Evolutionary conservation across 2,329 filamentous ascomycete genomes (phyloP).

Genomic region (Xylaria sp.): DNA sequence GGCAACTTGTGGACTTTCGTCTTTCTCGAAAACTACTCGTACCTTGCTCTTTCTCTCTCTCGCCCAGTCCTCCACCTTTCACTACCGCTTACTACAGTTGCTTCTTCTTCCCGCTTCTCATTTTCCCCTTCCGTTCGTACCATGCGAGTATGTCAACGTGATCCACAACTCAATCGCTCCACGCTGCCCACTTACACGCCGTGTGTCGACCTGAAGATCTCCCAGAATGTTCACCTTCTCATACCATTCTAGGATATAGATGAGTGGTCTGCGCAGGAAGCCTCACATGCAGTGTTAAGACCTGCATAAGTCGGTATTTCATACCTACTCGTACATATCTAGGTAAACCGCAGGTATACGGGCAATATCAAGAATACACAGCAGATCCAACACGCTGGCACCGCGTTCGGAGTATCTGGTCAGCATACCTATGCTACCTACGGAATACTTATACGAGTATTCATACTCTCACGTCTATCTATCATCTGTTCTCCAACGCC

Average conservation of each 20-base stretch:
- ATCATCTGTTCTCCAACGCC: conserved; percentile 9
- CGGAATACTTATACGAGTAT: background rate
- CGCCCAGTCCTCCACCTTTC: background rate
- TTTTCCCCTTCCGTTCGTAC: background rate
- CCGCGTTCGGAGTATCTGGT: conserved; percentile 11
- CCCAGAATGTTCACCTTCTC: background rate
- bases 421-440: conserved; percentile 6
- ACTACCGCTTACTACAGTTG: background rate
- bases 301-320: conserved; percentile 16
- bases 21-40: background rate
- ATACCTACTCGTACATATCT: background rate
- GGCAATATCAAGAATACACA: background rate
- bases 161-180: conserved; percentile 7
- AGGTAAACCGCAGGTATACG: conserved; percentile 1
- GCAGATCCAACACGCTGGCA: conserved; percentile 10
- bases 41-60: background rate
- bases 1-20: too few relatives aligned
- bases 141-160: conserved; percentile 10
- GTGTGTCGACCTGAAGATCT: conserved; percentile 16
- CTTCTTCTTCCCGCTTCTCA: background rate
- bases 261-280: conserved; percentile 7
- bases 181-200: conserved; percentile 11
- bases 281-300: conserved; percentile 21
- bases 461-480: conserved; percentile 11
- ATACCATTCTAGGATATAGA: conserved; percentile 3